These are phyloP conservation scores for Periconia sp. DNA, from an alignment of 2,329 filamentous ascomycete species.

Conservation along the genomic window DNA sequence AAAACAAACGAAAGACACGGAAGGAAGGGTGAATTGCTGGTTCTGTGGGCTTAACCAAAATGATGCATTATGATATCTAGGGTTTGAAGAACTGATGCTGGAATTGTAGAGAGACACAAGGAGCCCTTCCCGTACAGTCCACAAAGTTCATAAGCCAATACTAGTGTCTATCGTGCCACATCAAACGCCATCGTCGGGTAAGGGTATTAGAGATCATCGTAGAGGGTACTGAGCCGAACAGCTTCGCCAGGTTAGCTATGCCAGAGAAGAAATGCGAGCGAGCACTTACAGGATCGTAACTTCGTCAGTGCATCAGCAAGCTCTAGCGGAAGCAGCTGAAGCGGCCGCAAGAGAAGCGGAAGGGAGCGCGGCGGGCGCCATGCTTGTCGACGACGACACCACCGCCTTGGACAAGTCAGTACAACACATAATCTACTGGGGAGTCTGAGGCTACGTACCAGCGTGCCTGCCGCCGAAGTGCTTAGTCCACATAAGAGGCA, in stretches of 20 bases:
- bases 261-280: too few species aligned
- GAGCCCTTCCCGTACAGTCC: too few species aligned
- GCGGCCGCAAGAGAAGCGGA: constrained; percentile 56
- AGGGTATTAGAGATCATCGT: constrained; percentile 13
- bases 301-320: constrained; percentile 18
- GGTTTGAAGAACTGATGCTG: too few species aligned
- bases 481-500: constrained; percentile 57
- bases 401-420: constrained; percentile 48
- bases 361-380: constrained; percentile 58
- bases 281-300: constrained; percentile 33
- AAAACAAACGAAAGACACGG: too few species aligned
- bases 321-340: constrained; percentile 61
- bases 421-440: constrained; percentile 1
- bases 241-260: not conserved
- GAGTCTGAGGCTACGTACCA: constrained; percentile 36
- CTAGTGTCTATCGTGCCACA: too few species aligned
- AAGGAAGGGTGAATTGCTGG: too few species aligned
- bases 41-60: too few species aligned
- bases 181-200: constrained; percentile 22
- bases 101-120: too few species aligned
- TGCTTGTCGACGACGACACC: constrained; percentile 60
- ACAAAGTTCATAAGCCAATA: too few species aligned
- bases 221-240: too few species aligned
- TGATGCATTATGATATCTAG: too few species aligned
- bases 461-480: constrained; percentile 51